A percentile compares a stretch with the other conserved stretches of the same genome.
Evolutionary conservation across 352 stramenopile species (phyloP).

Genomic region (Pythium phragmitis): DNA sequence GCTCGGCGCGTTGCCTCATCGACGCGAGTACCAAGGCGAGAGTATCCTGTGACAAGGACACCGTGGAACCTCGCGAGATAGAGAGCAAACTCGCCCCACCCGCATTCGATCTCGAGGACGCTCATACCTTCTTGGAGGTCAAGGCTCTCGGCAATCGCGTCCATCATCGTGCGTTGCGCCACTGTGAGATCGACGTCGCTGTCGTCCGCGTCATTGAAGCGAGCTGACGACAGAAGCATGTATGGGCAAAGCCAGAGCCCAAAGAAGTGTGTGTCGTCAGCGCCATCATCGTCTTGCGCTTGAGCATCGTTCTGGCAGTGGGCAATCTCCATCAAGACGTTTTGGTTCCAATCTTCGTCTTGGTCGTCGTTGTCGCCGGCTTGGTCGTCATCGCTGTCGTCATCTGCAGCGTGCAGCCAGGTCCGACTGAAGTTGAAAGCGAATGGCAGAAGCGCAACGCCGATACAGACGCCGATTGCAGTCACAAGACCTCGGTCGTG

Average conservation of each 20-base stretch:
- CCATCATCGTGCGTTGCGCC: constrained; percentile 75
- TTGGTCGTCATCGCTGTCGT: background rate
- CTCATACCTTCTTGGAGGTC: constrained; percentile 59
- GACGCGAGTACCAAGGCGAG: constrained; percentile 78
- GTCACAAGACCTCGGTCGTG: background rate
- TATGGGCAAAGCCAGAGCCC: constrained; percentile 72
- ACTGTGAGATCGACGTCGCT: constrained; percentile 24
- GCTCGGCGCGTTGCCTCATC: constrained; percentile 57
- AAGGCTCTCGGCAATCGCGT: constrained; percentile 71
- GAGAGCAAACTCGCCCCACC: constrained; percentile 76
- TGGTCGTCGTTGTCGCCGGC: background rate
- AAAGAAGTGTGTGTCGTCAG: constrained; percentile 74
- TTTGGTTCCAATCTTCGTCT: background rate
- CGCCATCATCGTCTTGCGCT: background rate
- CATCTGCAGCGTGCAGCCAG: background rate
- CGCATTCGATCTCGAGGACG: constrained; percentile 83
- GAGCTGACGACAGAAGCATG: constrained; percentile 78
- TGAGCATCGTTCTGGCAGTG: background rate
- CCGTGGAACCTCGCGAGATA: constrained; percentile 78
- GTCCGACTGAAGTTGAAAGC: background rate
- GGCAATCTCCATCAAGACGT: background rate
- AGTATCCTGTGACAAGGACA: constrained; percentile 80
- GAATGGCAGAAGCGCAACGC: constrained; percentile 2
- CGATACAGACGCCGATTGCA: background rate
- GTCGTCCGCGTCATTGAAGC: constrained; percentile 47